Evolutionary conservation across 164 flowering plant species (phyloP).

Genomic region (Echeveria elegans): DNA sequence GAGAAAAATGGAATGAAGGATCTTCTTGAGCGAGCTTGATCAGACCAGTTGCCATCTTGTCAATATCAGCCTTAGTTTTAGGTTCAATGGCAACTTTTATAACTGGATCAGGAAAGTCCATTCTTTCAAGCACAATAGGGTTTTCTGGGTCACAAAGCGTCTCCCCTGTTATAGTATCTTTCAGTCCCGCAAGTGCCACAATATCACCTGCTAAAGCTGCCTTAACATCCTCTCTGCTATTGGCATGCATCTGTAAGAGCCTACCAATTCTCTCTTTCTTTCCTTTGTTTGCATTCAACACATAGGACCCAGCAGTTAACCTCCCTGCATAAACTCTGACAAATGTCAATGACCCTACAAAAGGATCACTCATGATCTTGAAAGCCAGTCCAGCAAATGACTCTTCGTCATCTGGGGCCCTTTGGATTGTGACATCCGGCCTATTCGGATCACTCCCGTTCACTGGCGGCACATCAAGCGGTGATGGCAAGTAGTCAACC

Average conservation of each 20-base stretch:
- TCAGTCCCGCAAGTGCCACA: slow-evolving; percentile 87
- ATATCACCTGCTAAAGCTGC: slow-evolving; percentile 90
- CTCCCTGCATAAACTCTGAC: too few relatives aligned
- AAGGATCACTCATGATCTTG: too few relatives aligned
- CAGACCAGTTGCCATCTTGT: slow-evolving; percentile 83
- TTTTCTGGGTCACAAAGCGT: slow-evolving; percentile 74
- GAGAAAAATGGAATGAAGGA: slow-evolving; percentile 94
- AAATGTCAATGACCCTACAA: too few relatives aligned
- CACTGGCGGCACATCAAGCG: slow-evolving; percentile 80
- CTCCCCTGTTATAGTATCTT: slow-evolving; percentile 84
- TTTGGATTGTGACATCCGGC: slow-evolving; percentile 50
- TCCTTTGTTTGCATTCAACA: slow-evolving; percentile 88
- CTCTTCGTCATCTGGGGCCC: slow-evolving; percentile 62
- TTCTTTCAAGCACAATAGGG: slow-evolving; percentile 77
- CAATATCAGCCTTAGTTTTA: slow-evolving; percentile 94
- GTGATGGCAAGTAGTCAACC: too few relatives aligned
- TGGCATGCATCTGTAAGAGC: too few relatives aligned
- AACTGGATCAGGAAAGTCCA: too few relatives aligned
- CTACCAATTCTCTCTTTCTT: slow-evolving; percentile 93
- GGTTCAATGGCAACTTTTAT: too few relatives aligned
- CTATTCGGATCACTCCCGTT: slow-evolving; percentile 87
- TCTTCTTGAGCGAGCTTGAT: too few relatives aligned
- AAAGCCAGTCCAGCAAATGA: too few relatives aligned
- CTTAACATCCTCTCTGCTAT: too few relatives aligned
- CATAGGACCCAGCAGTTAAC: too few relatives aligned